These are phyloP conservation scores for Scytalidium lignicola DNA, from an alignment of 2,329 filamentous ascomycete species.

Conservation along the genomic window DNA sequence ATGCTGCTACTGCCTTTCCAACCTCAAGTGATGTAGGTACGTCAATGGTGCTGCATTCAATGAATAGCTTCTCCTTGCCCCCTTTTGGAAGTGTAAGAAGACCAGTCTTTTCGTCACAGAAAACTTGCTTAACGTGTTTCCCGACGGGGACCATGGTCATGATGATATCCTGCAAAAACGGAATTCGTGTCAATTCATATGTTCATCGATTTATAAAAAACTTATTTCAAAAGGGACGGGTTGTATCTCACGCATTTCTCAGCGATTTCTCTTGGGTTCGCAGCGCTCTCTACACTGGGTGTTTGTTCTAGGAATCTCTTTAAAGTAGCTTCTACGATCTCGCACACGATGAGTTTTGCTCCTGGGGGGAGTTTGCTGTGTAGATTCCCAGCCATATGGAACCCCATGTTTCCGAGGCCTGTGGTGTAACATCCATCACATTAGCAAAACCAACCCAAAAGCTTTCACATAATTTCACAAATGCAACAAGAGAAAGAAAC, in stretches of 20 bases:
- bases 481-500: background rate
- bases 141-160: slow-evolving; percentile 65
- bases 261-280: slow-evolving; percentile 3
- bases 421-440: too few species aligned
- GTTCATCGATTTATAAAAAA: too few species aligned
- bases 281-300: background rate
- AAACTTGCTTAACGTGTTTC: slow-evolving; percentile 61
- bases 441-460: too few species aligned
- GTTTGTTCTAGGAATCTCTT: slow-evolving; percentile 3
- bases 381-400: slow-evolving; percentile 64
- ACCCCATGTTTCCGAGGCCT: slow-evolving; percentile 44
- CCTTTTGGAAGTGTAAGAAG: slow-evolving; percentile 40
- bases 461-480: too few species aligned
- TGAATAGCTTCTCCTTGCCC: slow-evolving; percentile 46
- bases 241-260: slow-evolving; percentile 4
- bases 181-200: background rate
- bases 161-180: slow-evolving; percentile 49
- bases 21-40: slow-evolving; percentile 45
- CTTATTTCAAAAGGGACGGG: too few species aligned
- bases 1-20: slow-evolving; percentile 5
- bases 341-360: slow-evolving; percentile 2
- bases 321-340: background rate
- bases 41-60: slow-evolving; percentile 71
- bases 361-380: slow-evolving; percentile 50
- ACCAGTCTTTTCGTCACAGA: slow-evolving; percentile 36